phyloP scores from a whole-genome alignment of 768 basidiomycete species.

The Lactarius trivialis region DNA sequence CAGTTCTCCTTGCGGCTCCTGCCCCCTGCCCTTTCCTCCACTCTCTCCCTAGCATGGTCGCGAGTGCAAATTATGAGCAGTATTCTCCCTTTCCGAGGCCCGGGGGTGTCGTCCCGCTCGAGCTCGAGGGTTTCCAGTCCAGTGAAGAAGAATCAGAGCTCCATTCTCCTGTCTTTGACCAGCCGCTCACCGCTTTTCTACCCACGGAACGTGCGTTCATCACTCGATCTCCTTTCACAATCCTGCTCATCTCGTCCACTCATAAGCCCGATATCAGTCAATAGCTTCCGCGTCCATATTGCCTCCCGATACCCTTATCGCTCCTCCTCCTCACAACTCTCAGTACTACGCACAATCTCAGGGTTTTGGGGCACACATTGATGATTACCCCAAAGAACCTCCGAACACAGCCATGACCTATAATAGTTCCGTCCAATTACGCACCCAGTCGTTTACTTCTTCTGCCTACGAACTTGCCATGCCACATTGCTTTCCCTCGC shows the following conservation, averaged over 20 bases:
- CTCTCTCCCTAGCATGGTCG: conserved; percentile 43
- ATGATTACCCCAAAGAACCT: conserved; percentile 21
- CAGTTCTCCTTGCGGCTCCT: conserved; percentile 26
- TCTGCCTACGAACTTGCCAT: conserved; percentile 22
- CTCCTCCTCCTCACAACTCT: conserved; percentile 15
- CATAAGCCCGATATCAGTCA: conserved; percentile 62
- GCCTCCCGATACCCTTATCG: conserved; percentile 20
- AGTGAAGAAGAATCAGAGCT: conserved; percentile 73
- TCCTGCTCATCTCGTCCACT: conserved; percentile 11
- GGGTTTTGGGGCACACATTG: conserved; percentile 14
- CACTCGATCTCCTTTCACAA: conserved; percentile 20
- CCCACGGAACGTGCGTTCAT: conserved; percentile 29
- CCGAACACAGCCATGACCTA: conserved; percentile 16
- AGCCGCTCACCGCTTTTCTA: conserved; percentile 35
- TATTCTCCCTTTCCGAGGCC: conserved; percentile 57
- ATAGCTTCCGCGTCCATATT: conserved; percentile 20
- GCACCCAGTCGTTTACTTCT: conserved; percentile 21
- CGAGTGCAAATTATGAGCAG: conserved; percentile 46
- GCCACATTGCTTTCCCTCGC: conserved; percentile 9
- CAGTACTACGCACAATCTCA: conserved; percentile 19
- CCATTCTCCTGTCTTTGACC: conserved; percentile 66
- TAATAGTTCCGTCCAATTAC: conserved; percentile 20
- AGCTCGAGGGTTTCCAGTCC: conserved; percentile 57
- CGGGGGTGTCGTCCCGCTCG: conserved; percentile 39
- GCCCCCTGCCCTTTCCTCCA: conserved; percentile 24